Conservation (phyloP, 2,329 filamentous ascomycete genomes). For the Claviceps paspali region DNA sequence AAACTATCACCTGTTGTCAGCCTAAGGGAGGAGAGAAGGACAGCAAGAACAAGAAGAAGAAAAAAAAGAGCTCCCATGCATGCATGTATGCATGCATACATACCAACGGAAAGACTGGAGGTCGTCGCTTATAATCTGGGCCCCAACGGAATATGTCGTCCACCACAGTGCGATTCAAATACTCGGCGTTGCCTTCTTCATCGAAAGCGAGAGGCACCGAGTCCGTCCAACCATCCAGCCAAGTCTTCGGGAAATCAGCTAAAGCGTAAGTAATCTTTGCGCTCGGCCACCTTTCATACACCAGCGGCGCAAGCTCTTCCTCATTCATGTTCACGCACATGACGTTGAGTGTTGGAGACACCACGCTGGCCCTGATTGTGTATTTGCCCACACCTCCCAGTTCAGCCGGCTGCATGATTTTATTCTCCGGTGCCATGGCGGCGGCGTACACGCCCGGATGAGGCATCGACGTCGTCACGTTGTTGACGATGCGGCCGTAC, state of each 20-base stretch:
- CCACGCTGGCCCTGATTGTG: slow-evolving; percentile 49
- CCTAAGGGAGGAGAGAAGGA: not conserved
- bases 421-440: slow-evolving; percentile 43
- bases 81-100: too few species aligned
- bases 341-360: slow-evolving; percentile 56
- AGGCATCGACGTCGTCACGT: slow-evolving; percentile 63
- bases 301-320: slow-evolving; percentile 44
- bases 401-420: slow-evolving; percentile 53
- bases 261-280: slow-evolving; percentile 19
- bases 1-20: slow-evolving; percentile 17
- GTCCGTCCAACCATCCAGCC: slow-evolving; percentile 18
- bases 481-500: slow-evolving; percentile 49
- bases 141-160: slow-evolving; percentile 61
- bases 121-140: slow-evolving; percentile 29
- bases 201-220: slow-evolving; percentile 21
- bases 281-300: slow-evolving; percentile 47
- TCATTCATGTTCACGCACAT: slow-evolving; percentile 52
- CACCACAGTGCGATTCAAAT: slow-evolving; percentile 41
- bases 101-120: slow-evolving; percentile 36
- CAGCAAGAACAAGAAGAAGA: not conserved
- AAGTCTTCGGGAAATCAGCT: slow-evolving; percentile 16
- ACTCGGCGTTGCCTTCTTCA: slow-evolving; percentile 15
- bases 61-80: not conserved
- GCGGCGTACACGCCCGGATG: slow-evolving; percentile 54
- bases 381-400: slow-evolving; percentile 54